phyloP scores from a whole-genome alignment of 441 rosid genomes.

The Pelargonium myrrhifolium region DNA sequence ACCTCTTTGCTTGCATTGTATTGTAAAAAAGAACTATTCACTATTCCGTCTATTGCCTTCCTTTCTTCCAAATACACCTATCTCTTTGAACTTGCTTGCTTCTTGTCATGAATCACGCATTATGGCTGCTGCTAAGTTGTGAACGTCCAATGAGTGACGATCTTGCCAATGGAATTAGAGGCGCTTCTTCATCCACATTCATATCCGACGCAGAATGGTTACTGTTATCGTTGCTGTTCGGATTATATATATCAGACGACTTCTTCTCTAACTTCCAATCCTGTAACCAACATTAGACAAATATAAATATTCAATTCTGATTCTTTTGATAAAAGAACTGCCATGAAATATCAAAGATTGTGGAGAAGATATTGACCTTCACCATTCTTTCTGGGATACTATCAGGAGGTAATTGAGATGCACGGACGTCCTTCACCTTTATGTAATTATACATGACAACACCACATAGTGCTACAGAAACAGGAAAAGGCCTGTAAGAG shows the following conservation, averaged over 20 bases:
- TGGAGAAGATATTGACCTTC: conserved; percentile 44
- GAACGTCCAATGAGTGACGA: conserved; percentile 17
- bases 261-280: conserved; percentile 95
- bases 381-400: conserved; percentile 62
- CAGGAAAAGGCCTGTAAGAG: too few relatives aligned
- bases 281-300: conserved; percentile 41
- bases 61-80: too few relatives aligned
- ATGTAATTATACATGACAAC: conserved; percentile 96
- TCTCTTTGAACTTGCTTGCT: too few relatives aligned
- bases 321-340: too few relatives aligned
- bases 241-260: conserved; percentile 60
- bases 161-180: conserved; percentile 64
- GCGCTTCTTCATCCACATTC: conserved; percentile 74
- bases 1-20: too few relatives aligned
- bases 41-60: too few relatives aligned
- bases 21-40: too few relatives aligned
- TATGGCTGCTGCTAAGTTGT: too few relatives aligned
- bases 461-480: conserved; percentile 77
- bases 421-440: conserved; percentile 81
- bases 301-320: too few relatives aligned
- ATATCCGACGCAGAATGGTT: conserved; percentile 34
- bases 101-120: too few relatives aligned
- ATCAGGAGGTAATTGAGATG: conserved; percentile 60
- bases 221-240: too few relatives aligned
- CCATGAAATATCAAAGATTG: too few relatives aligned